These are phyloP conservation scores for Yamadazyma aaseri DNA, from an alignment of 1,139 yeast genomes.

Conservation along the genomic window DNA sequence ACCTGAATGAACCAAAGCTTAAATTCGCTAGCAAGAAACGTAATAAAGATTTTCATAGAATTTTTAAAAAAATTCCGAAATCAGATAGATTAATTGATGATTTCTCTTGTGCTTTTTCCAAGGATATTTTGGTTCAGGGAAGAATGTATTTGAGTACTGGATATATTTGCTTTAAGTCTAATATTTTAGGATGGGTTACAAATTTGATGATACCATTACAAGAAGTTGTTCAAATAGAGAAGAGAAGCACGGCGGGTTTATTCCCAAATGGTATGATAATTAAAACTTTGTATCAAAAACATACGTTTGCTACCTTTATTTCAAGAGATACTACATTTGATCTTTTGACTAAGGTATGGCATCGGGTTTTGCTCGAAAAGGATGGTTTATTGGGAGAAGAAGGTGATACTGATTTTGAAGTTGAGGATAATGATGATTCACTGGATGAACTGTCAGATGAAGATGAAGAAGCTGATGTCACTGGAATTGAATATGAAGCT, in stretches of 20 bases:
- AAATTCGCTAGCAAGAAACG: constrained; percentile 42
- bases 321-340: constrained; percentile 67
- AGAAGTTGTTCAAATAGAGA: constrained; percentile 70
- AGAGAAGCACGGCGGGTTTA: constrained; percentile 68
- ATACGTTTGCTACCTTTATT: constrained; percentile 70
- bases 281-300: constrained; percentile 67
- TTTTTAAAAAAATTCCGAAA: constrained; percentile 55
- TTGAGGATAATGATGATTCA: constrained; percentile 2
- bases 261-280: constrained; percentile 76
- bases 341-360: constrained; percentile 64
- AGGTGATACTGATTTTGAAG: constrained; percentile 7
- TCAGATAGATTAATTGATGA: constrained; percentile 61
- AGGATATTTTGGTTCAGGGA: constrained; percentile 73
- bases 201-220: constrained; percentile 63
- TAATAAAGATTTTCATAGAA: constrained; percentile 60
- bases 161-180: constrained; percentile 66
- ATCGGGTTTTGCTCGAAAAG: constrained; percentile 29
- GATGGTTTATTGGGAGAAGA: constrained; percentile 6
- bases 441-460: not conserved
- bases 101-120: constrained; percentile 68
- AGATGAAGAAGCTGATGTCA: not conserved
- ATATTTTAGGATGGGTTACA: constrained; percentile 73
- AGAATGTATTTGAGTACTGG: constrained; percentile 61
- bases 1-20: constrained; percentile 17
- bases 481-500: not conserved